Base-by-base conservation (phyloP, 257 asterid species). In the Solanum pinnatisectum region DNA sequence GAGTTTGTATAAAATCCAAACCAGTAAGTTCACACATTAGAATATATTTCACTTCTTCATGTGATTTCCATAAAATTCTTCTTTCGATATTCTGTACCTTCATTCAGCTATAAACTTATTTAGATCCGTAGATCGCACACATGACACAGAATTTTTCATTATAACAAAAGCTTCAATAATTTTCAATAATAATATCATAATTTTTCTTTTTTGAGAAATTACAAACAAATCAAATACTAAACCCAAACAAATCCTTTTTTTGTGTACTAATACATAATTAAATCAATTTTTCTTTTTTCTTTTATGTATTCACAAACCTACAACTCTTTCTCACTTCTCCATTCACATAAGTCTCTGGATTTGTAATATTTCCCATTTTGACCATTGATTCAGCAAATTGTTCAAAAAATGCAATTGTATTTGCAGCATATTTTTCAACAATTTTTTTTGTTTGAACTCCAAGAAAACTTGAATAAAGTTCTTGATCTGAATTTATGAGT, bases 331-430 rank as follows among this genome's bases (percentile, higher is more conserved):
- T 93, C 40, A 96, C 98, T 92, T 96, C 99, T 36, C 98, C 98
- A 90, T 95, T 87, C 14, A 14, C 90, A 77, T 88, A 90, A 84
- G 96, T 94, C 16, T 95, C 96, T 7, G 92, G 90, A 56, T 94
- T 96, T 11, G 95, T 94, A 37, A 94, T 94, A 8, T 94, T 94
- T 71, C 99, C 98, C 94, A 96, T 5, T 87, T 92, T 96, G 89
- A 96, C 98, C 99, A 96, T 96, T 3, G 98, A 96, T 77, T 94
- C 93, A 0, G 99, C 86, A 71, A 96, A 95, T 87, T 96, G 98
- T 90, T 95, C 96, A 25, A 92, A 96, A 94, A 96, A 96, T 6
- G 97, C 98, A 15, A 92, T 30, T 1, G 92, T 86, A 71, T 95
- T 88, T 68, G 87, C 96, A 0, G 99, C 98, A 36, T 94, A 96